Evolutionary conservation across 2,329 filamentous ascomycete species (phyloP).

Genomic region (Periconia digitata): DNA sequence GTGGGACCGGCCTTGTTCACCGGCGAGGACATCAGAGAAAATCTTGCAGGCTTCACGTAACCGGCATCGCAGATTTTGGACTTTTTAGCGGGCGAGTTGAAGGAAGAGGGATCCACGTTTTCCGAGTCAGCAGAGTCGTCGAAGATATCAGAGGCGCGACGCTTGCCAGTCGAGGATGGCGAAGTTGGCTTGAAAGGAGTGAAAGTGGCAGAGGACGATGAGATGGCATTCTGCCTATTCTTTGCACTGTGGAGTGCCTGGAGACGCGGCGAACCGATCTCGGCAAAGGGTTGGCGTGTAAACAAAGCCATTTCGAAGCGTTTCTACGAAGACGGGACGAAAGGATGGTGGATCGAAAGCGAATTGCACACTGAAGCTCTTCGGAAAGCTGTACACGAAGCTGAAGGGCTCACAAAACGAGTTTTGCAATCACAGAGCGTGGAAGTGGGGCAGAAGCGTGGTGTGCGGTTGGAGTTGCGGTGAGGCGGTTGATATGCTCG

Average conservation of each 20-base stretch:
- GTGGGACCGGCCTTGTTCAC: conserved; percentile 20
- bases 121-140: conserved; percentile 55
- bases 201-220: conserved; percentile 22
- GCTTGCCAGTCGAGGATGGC: conserved; percentile 45
- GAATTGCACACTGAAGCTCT: neutral
- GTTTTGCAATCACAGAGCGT: neutral
- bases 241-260: conserved; percentile 74
- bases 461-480: neutral
- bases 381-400: neutral
- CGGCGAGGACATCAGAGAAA: conserved; percentile 39
- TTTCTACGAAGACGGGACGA: neutral
- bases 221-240: conserved; percentile 67
- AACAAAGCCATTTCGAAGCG: conserved; percentile 42
- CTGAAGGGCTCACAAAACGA: neutral
- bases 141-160: conserved; percentile 47
- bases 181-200: conserved; percentile 34
- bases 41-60: conserved; percentile 41
- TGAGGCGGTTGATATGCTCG: neutral
- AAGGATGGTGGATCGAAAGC: neutral
- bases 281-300: conserved; percentile 73
- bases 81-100: conserved; percentile 57
- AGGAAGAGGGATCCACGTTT: conserved; percentile 59
- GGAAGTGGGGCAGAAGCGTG: neutral
- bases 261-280: conserved; percentile 68
- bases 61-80: conserved; percentile 44